Base-by-base conservation (phyloP, 345 rosid species). In the Anacardium occidentale region DNA sequence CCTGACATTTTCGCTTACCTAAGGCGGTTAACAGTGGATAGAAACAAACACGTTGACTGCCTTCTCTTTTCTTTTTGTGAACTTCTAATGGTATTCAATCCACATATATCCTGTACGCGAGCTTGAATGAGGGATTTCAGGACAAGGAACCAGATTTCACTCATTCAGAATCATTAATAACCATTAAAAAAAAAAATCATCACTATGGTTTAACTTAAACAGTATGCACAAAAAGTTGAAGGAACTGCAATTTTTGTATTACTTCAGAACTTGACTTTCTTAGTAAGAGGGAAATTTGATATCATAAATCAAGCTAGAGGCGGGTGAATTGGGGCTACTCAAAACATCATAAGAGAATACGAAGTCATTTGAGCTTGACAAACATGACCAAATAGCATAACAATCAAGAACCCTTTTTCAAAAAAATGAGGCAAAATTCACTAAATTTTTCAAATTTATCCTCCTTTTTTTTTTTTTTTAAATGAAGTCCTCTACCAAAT, bases 81-180 rank as follows among this genome's bases (percentile, higher is more conserved):
- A 73, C 71, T 58, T 66, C 73, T 69, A 71, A 73, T 22, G 54
- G 20, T 58, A 59, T 51, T 70, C 58, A 64, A 70, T 78, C 72
- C 67, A 68, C 51, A 60, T 47, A 37, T 72, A 6, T 62, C 62
- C 80, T 34, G 61, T 56, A 68, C 54, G 55, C 66, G 68, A 68
- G 67, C 71, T 62, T 68, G 25, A 51, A 48, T 40, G 24, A 58
- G 68, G 50, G 77, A 66, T 78, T 60, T 69, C 62, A 34, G 56
- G 48, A 40, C 21, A 69, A 13, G 58, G 10, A 64, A 4, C 60
- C 56, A 63, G 66, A 69, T 37, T 37, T 56, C 50, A 66, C 68
- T n/a, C 24, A n/a, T 59, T 62, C 32, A 62, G 70, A 52, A 71
- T 62, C 67, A 15, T 51, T 50, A 73, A 44, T 1, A 26, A 34